These are phyloP conservation scores for Purpureocillium lavendulum DNA, from an alignment of 2,329 filamentous ascomycete species.

Conservation along the genomic window DNA sequence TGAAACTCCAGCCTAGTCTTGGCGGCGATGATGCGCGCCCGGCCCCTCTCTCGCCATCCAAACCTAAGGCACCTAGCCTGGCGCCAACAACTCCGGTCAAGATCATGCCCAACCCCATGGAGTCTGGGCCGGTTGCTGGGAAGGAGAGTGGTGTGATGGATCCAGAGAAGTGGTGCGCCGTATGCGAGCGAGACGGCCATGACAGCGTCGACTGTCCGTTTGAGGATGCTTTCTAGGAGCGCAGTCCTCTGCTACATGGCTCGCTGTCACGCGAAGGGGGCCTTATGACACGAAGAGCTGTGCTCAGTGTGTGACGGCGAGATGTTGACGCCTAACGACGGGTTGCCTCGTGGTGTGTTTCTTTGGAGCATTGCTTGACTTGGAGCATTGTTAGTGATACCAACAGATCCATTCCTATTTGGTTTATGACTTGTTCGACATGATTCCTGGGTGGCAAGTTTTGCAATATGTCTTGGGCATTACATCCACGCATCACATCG, in stretches of 20 bases:
- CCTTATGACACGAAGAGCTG: neutral
- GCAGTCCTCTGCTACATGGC: no score
- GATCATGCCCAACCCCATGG: conserved; percentile 53
- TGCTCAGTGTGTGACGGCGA: conserved; percentile 10
- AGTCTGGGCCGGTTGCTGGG: conserved; percentile 62
- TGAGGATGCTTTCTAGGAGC: conserved; percentile 63
- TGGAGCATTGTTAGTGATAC: conserved; percentile 24
- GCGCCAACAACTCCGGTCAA: conserved; percentile 30
- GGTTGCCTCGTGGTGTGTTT: conserved; percentile 9
- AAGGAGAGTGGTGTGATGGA: conserved; percentile 74
- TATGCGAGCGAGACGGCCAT: conserved; percentile 94
- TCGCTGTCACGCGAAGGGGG: neutral
- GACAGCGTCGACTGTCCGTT: conserved; percentile 93
- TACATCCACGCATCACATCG: no score
- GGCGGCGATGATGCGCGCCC: conserved; percentile 36
- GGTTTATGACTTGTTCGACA: conserved; percentile 7
- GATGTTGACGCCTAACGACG: conserved; percentile 8
- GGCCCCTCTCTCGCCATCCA: conserved; percentile 46
- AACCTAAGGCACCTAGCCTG: conserved; percentile 30
- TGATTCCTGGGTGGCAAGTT: no score
- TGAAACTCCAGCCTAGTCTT: conserved; percentile 30
- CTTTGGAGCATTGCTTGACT: conserved; percentile 17
- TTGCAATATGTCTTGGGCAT: no score
- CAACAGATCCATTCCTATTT: conserved; percentile 18
- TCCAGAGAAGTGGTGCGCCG: conserved; percentile 87